A percentile compares a stretch with the other conserved stretches of the same genome.
phyloP scores from a whole-genome alignment of 2,329 filamentous ascomycete species.

The Fusarium cicatricum region DNA sequence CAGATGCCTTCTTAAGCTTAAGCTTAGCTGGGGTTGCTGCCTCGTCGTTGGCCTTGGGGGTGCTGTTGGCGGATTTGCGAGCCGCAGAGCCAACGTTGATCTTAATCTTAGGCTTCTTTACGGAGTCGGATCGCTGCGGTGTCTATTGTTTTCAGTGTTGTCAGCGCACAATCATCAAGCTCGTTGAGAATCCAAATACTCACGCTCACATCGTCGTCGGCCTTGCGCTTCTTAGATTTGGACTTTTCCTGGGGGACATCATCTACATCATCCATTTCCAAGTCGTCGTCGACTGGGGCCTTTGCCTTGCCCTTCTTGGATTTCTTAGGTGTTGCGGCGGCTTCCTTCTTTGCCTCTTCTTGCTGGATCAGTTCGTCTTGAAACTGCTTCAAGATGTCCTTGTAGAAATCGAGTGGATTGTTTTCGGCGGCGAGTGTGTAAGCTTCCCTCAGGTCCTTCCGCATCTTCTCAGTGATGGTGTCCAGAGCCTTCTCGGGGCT shows the following conservation, averaged over 20 bases:
- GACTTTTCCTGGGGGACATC: conserved; percentile 69
- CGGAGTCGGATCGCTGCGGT: conserved; percentile 66
- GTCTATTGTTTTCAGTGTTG: conserved; percentile 51
- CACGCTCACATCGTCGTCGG: conserved; percentile 74
- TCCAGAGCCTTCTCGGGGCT: conserved; percentile 76
- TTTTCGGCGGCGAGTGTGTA: conserved; percentile 82
- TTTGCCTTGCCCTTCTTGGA: conserved; percentile 59
- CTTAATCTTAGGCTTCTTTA: conserved; percentile 75
- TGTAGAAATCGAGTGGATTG: conserved; percentile 83
- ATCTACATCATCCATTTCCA: conserved; percentile 70
- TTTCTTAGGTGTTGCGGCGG: conserved; percentile 52
- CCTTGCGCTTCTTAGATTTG: conserved; percentile 80
- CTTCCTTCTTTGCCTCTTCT: conserved; percentile 55
- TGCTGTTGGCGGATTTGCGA: conserved; percentile 73
- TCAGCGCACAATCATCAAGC: conserved; percentile 20
- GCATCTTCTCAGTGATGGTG: conserved; percentile 77
- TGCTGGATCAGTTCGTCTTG: conserved; percentile 71
- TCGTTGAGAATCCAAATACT: conserved; percentile 21
- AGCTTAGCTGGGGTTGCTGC: conserved; percentile 61
- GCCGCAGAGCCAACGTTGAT: conserved; percentile 63
- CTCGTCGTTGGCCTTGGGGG: conserved; percentile 65
- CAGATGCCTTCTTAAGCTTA: conserved; percentile 64
- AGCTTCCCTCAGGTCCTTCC: conserved; percentile 80
- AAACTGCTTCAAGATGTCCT: conserved; percentile 76
- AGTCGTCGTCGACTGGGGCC: conserved; percentile 60